Conservation (phyloP, 192 early-diverging fungal genomes). For the Podochytrium sp. region DNA sequence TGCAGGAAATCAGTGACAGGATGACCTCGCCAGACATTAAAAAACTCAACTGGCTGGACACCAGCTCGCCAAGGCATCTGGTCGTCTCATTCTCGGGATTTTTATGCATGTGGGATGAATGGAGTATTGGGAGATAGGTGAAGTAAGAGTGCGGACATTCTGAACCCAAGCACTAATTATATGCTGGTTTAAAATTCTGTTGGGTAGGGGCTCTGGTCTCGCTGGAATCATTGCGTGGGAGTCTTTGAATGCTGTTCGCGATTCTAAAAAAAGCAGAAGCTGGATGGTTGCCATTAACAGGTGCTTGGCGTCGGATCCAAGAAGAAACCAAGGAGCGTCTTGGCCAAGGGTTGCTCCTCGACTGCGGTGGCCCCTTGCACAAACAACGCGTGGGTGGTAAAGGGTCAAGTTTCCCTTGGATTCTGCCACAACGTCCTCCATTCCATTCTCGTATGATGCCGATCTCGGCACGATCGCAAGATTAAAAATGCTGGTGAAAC, state of each 20-base stretch:
- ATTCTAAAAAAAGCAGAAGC: background rate
- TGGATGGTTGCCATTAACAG: background rate
- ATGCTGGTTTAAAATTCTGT: slow-evolving; percentile 81
- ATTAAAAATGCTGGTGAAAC: no score
- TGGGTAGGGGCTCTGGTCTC: slow-evolving; percentile 38
- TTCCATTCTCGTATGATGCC: no score
- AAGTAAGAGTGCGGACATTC: slow-evolving; percentile 78
- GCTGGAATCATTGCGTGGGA: slow-evolving; percentile 58
- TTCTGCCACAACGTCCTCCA: no score
- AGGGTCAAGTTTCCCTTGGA: no score
- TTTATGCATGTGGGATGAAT: no score
- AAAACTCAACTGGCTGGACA: no score
- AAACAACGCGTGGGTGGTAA: background rate
- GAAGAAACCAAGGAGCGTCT: background rate
- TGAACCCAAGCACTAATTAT: slow-evolving; percentile 65
- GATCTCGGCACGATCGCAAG: no score
- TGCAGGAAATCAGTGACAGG: no score
- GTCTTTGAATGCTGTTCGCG: background rate
- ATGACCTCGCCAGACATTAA: no score
- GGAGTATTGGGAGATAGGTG: slow-evolving; percentile 74
- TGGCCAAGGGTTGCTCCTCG: background rate
- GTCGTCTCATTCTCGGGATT: no score
- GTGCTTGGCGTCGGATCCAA: background rate
- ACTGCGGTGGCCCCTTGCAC: background rate
- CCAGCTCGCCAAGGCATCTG: no score